Evolutionary conservation across 495 filamentous ascomycete species (phyloP), one percentile per base, ranked within the genome.

Genomic region (Penicillium longicatenatum): DNA sequence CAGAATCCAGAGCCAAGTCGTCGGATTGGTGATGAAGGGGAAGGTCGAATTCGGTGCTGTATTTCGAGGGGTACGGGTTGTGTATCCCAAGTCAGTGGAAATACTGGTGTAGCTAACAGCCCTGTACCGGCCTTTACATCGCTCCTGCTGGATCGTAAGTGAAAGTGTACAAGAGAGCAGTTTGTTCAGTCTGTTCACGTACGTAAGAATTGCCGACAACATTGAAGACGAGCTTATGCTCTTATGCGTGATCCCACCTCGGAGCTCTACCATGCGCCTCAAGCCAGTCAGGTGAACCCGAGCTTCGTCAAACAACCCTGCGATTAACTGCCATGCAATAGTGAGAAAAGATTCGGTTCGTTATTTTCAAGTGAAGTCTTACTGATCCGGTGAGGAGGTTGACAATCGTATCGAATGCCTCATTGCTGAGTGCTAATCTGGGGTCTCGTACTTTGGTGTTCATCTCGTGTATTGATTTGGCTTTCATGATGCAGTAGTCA

Each of bases 401-500:
- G 52, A 75, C 61, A 58, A 75, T 73, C 1, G 69, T 75, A 49
- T 69, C 64, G 54, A 75, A 70, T 14, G 70, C 72, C 60, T 69
- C 65, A 44, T 72, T 56, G 47, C 58, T 70, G 16, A 75, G 58
- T 31, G 64, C 55, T 39, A 52, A 53, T 35, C 35, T 47, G 22
- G 72, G 66, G 65, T 69, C 64, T 29, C 48, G 45, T 35, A 72
- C 60, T 61, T 74, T 72, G 9, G 52, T 52, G 54, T 67, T 68
- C 72, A 75, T 72, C 52, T 72, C 69, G 26, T 61, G 63, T 54
- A 73, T 65, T 22, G 65, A 67, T 54, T 64, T 69, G 16, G 55
- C 70, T 51, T 70, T 73, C 70, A 75, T 72, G 10, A 72, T 59
- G 54, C 67, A 73, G 45, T 73, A 75, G 41, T 75, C 70, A 19